These are phyloP conservation scores for Peronospora destructor DNA, from an alignment of 352 stramenopile genomes.

Conservation along the genomic window DNA sequence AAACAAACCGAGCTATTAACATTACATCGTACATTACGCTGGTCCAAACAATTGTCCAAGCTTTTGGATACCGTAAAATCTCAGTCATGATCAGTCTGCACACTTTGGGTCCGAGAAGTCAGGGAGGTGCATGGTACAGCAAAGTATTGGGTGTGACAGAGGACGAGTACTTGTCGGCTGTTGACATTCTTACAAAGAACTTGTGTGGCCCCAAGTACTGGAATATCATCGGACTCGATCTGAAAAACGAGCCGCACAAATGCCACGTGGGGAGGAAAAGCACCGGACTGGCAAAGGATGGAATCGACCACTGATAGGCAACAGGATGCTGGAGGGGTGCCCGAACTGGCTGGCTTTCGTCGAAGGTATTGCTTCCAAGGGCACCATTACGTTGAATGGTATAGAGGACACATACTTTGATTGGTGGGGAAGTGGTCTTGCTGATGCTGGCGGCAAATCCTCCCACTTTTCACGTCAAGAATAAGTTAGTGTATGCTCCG, in stretches of 20 bases:
- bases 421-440: slow-evolving; percentile 60
- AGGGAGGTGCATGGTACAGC: slow-evolving; percentile 56
- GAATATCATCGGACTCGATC: slow-evolving; percentile 62
- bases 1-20: slow-evolving; percentile 65
- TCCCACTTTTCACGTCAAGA: slow-evolving; percentile 33
- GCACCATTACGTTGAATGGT: slow-evolving; percentile 38
- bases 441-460: slow-evolving; percentile 35
- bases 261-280: slow-evolving; percentile 39
- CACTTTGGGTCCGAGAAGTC: slow-evolving; percentile 38
- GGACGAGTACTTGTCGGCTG: slow-evolving; percentile 44
- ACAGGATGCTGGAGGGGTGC: slow-evolving; percentile 56
- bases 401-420: slow-evolving; percentile 45
- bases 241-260: slow-evolving; percentile 69
- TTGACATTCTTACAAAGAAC: slow-evolving; percentile 53
- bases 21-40: slow-evolving; percentile 61
- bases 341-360: slow-evolving; percentile 63
- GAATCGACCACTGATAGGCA: slow-evolving; percentile 52
- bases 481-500: slow-evolving; percentile 67
- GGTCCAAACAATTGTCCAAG: slow-evolving; percentile 48
- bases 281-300: slow-evolving; percentile 48
- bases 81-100: slow-evolving; percentile 67
- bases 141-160: slow-evolving; percentile 38
- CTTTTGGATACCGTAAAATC: slow-evolving; percentile 56
- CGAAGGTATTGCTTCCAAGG: slow-evolving; percentile 47
- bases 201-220: slow-evolving; percentile 51